Evolutionary conservation across 2,329 filamentous ascomycete genomes (phyloP), one percentile per base, ranked within the genome.

Genomic region (Aspergillus brasiliensis): DNA sequence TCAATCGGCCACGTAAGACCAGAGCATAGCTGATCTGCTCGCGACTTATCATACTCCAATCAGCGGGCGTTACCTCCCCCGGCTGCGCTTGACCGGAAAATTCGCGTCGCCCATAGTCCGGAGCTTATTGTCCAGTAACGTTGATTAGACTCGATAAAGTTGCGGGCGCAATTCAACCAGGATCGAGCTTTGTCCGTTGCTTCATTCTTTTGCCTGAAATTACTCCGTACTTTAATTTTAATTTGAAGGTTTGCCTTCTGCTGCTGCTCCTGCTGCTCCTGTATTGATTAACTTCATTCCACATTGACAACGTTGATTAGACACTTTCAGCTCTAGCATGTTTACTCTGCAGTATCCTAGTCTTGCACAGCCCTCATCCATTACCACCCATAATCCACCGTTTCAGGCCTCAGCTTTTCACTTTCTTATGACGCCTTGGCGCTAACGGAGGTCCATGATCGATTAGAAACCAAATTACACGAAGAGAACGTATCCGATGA

Each of bases 111-210:
- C 25, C 44, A 57, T 38, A 59, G 23, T 38, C 54, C 57, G 62
- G 57, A 58, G 44, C 44, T 64, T 64, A 64, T 64, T 56, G 56
- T 56, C 62, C 62, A 64, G 62, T 64, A 44, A 59, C 27, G 31
- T 58, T 59, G 25, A 48, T 44, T 34, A n/a, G 19, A 47, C 46
- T 49, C 58, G 62, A 64, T 64, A 64, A 64, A 64, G 62, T 64
- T 64, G 55, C 57, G 57, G 57, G 53, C 57, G 60, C 57, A 57
- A 56, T 49, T 28, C 46, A 44, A 31, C 46, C 46, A 63, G 61
- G 62, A 62, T 62, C 54, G 59, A 64, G 62, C 62, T 62, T 59
- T 61, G 57, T 57, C 57, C 59, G 31, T 46, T 55, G 40, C 31
- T 38, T 31, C 47, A 52, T 56, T 37, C 42, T 53, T 53, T 61